Evolutionary conservation across 169 alveolate species (phyloP).

Genomic region (Prorocentrum cordatum): DNA sequence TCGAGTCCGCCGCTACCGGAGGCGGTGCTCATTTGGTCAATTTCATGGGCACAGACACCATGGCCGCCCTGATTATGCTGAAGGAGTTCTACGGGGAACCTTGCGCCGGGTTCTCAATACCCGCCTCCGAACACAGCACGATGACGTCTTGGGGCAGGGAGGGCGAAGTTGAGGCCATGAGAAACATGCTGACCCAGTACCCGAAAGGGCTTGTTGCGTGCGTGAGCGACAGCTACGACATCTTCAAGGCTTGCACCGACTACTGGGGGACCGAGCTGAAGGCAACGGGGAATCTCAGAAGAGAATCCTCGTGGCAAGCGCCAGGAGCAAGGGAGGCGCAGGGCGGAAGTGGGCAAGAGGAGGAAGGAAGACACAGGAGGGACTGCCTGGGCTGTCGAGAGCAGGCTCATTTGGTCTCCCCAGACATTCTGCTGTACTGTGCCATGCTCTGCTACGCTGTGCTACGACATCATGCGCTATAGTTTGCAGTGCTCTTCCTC

Average conservation of each 20-base stretch:
- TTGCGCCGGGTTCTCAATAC: slow-evolving; percentile 27
- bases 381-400: too few species aligned
- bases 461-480: too few species aligned
- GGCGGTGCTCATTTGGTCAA: slow-evolving; percentile 41
- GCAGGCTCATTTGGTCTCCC: too few species aligned
- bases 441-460: too few species aligned
- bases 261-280: slow-evolving; percentile 38
- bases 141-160: slow-evolving; percentile 52
- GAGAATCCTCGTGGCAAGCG: too few species aligned
- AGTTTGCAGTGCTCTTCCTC: too few species aligned
- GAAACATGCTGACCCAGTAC: slow-evolving; percentile 22
- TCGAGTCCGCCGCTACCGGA: slow-evolving; percentile 42
- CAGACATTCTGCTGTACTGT: too few species aligned
- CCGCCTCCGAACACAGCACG: slow-evolving; percentile 59
- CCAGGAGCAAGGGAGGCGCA: too few species aligned
- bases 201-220: slow-evolving; percentile 50
- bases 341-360: too few species aligned
- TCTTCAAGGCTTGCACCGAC: slow-evolving; percentile 42
- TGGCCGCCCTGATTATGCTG: slow-evolving; percentile 7
- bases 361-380: too few species aligned
- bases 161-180: slow-evolving; percentile 38
- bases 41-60: slow-evolving; percentile 44
- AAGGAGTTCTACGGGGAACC: neutral
- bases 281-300: too few species aligned
- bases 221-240: slow-evolving; percentile 45